Percentiles rank a stretch among this genome's conserved stretches.
phyloP scores from a whole-genome alignment of 495 filamentous ascomycete species.

The Baudoinia panamericana region DNA sequence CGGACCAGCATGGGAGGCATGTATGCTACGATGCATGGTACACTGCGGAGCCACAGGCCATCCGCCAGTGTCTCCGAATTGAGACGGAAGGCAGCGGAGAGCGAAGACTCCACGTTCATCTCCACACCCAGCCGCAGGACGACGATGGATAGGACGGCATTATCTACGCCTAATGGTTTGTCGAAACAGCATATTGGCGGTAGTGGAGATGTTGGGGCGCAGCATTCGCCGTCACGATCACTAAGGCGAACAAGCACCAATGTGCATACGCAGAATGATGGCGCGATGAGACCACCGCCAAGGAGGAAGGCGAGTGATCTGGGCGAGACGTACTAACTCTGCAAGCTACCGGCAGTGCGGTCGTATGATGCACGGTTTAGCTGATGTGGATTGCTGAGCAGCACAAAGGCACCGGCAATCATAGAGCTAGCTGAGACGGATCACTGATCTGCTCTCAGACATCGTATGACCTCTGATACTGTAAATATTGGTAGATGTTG shows the following conservation, averaged over 20 bases:
- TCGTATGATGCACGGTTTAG: too few species aligned
- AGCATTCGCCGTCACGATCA: too few species aligned
- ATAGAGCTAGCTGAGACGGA: too few species aligned
- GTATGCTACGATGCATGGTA: conserved; percentile 26
- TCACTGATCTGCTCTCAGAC: too few species aligned
- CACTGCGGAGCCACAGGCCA: conserved; percentile 8
- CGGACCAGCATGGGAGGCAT: conserved; percentile 43
- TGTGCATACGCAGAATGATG: too few species aligned
- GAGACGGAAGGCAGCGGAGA: conserved; percentile 12
- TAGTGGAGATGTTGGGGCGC: too few species aligned
- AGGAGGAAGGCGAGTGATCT: conserved; percentile 42
- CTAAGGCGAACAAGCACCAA: too few species aligned
- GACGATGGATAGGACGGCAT: conserved; percentile 19
- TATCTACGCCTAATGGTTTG: conserved; percentile 22
- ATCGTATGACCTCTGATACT: too few species aligned
- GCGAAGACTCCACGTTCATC: conserved; percentile 8
- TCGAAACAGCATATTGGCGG: conserved; percentile 29
- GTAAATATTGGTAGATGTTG: too few species aligned
- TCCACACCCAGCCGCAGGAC: conserved; percentile 22
- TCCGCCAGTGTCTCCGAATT: conserved; percentile 15
- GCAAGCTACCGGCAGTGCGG: too few species aligned
- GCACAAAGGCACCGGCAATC: too few species aligned
- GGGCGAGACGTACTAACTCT: conserved; percentile 58
- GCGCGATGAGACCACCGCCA: conserved; percentile 15
- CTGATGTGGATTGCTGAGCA: too few species aligned